Conservation (phyloP, 768 basidiomycete species). For the Paxillus ammoniavirescens region DNA sequence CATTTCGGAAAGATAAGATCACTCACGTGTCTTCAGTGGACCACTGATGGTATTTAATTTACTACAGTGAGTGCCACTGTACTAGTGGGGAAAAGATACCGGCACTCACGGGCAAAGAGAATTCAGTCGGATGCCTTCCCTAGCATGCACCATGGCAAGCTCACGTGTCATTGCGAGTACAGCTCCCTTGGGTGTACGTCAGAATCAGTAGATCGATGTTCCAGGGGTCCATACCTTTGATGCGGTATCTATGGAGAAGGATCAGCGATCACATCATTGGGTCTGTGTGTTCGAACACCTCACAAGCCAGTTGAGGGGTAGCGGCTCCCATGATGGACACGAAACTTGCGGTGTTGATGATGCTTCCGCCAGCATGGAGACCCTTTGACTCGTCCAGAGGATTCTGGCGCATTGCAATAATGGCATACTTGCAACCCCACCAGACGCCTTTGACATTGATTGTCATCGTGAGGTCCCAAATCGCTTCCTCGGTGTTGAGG, state of each 20-base stretch:
- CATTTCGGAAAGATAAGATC: neutral
- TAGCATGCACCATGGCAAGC: slow-evolving; percentile 95
- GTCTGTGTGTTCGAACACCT: slow-evolving; percentile 27
- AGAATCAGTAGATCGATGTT: slow-evolving; percentile 4
- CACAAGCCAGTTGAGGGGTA: slow-evolving; percentile 97
- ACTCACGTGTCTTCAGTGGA: slow-evolving; percentile 89
- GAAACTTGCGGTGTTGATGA: slow-evolving; percentile 98
- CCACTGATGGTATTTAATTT: slow-evolving; percentile 51
- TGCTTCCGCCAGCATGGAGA: slow-evolving; percentile 79
- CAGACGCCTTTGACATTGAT: slow-evolving; percentile 99
- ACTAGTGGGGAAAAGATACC: neutral
- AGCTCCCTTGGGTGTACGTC: slow-evolving; percentile 58
- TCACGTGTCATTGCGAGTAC: slow-evolving; percentile 99
- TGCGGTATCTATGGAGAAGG: slow-evolving; percentile 69
- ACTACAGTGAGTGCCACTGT: neutral
- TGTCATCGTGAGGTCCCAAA: slow-evolving; percentile 93
- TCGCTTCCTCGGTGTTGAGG: slow-evolving; percentile 91
- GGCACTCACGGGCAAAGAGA: slow-evolving; percentile 87
- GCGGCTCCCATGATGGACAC: slow-evolving; percentile 95
- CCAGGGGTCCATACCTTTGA: slow-evolving; percentile 63
- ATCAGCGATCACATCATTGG: slow-evolving; percentile 1
- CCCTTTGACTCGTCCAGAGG: slow-evolving; percentile 78
- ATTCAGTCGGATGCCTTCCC: slow-evolving; percentile 95
- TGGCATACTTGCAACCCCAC: slow-evolving; percentile 99
- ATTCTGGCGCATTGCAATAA: slow-evolving; percentile 94